Percentiles rank a stretch among this genome's conserved stretches.
Evolutionary conservation across 148 eudicot species (phyloP).

Genomic region (Rheum nobile): DNA sequence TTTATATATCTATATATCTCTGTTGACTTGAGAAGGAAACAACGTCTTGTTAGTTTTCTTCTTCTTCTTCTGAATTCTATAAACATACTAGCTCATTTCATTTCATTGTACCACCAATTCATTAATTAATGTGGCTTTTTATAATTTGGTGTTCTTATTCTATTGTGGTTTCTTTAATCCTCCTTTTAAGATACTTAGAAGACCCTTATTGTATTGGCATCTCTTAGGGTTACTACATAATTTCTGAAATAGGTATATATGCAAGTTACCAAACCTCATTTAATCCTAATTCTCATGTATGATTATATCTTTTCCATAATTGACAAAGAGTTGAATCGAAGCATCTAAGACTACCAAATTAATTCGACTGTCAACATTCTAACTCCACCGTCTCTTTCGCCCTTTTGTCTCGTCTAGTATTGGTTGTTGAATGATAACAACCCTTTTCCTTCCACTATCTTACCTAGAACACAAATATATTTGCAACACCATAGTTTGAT

Average conservation of each 20-base stretch:
- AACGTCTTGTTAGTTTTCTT: neutral
- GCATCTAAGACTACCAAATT: neutral
- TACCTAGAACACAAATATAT: conserved; percentile 8
- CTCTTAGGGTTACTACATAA: neutral
- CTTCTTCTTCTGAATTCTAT: too few species aligned
- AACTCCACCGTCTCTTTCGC: conserved; percentile 1
- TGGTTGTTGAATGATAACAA: conserved; percentile 13
- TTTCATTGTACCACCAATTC: too few species aligned
- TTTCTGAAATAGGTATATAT: neutral
- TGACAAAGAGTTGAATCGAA: conserved; percentile 1
- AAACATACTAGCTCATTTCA: too few species aligned
- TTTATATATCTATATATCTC: neutral
- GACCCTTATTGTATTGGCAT: neutral
- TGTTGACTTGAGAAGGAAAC: neutral
- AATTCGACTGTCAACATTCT: neutral
- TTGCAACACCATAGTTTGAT: neutral
- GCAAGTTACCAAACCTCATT: neutral
- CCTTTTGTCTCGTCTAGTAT: conserved; percentile 2
- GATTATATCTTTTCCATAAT: neutral
- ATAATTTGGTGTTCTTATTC: too few species aligned
- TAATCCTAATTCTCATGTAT: neutral
- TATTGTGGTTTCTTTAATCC: too few species aligned
- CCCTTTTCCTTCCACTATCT: neutral
- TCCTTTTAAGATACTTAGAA: neutral
- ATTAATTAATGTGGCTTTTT: too few species aligned